A percentile compares a stretch with the other conserved stretches of the same genome.
Evolutionary conservation across 2,329 filamentous ascomycete species (phyloP).

Genomic region (Knufia fluminis): DNA sequence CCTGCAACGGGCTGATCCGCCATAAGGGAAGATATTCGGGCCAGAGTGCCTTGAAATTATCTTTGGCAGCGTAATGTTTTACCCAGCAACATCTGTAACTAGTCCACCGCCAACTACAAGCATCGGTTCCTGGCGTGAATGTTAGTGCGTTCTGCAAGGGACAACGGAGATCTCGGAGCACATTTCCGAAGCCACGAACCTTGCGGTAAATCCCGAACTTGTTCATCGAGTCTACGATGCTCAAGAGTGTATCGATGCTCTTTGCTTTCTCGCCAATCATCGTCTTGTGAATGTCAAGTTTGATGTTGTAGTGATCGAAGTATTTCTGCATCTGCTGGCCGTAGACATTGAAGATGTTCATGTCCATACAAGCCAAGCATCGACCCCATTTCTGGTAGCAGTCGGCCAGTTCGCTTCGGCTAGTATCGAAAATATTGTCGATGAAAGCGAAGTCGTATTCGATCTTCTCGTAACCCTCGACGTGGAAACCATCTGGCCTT

Average conservation of each 20-base stretch:
- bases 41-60: constrained; percentile 43
- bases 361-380: constrained; percentile 59
- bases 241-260: constrained; percentile 59
- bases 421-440: constrained; percentile 55
- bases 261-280: constrained; percentile 69
- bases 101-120: constrained; percentile 59
- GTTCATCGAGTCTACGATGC: constrained; percentile 64
- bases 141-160: background rate
- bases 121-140: constrained; percentile 46
- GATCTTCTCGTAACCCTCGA: constrained; percentile 67
- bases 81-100: constrained; percentile 67
- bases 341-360: constrained; percentile 62
- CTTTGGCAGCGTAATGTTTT: constrained; percentile 36
- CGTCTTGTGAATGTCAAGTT: constrained; percentile 59
- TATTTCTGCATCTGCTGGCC: constrained; percentile 57
- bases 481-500: constrained; percentile 57
- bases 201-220: constrained; percentile 63
- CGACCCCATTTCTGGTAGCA: constrained; percentile 58
- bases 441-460: constrained; percentile 67
- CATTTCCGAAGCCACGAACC: constrained; percentile 26
- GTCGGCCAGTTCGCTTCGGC: constrained; percentile 53
- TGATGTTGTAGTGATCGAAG: constrained; percentile 55
- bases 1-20: constrained; percentile 6
- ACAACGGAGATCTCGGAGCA: background rate
- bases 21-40: constrained; percentile 29